phyloP scores from a whole-genome alignment of 371 early-diverging fungal species.

The Quaeritorhiza haematococci region DNA sequence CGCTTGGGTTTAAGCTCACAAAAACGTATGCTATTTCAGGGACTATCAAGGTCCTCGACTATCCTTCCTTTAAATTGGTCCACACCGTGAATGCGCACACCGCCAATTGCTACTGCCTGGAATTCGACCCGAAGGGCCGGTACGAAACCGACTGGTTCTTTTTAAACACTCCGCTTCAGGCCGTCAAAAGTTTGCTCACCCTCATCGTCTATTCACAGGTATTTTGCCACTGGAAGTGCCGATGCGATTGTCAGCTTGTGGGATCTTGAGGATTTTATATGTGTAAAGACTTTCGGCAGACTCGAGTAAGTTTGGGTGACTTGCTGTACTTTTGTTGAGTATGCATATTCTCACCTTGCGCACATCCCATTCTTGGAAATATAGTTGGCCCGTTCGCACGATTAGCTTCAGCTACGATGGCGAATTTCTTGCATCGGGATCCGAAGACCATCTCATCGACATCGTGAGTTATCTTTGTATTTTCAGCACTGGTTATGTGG shows the following conservation, averaged over 20 bases:
- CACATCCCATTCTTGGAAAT: background rate
- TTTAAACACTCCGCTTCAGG: background rate
- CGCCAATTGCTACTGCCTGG: slow-evolving; percentile 76
- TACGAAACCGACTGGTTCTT: slow-evolving; percentile 12
- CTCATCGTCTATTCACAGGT: slow-evolving; percentile 21
- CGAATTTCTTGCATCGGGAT: slow-evolving; percentile 74
- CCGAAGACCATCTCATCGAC: slow-evolving; percentile 73
- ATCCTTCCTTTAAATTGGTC: slow-evolving; percentile 48
- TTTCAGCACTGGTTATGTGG: no score
- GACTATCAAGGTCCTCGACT: slow-evolving; percentile 63
- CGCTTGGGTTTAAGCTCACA: background rate
- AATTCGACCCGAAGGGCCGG: slow-evolving; percentile 73
- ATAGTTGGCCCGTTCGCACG: slow-evolving; percentile 76
- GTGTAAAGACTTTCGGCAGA: slow-evolving; percentile 61
- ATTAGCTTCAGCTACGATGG: slow-evolving; percentile 83
- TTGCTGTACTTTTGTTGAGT: background rate
- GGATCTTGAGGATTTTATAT: slow-evolving; percentile 63
- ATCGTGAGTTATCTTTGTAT: slow-evolving; percentile 63
- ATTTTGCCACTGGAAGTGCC: slow-evolving; percentile 72
- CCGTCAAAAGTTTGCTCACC: background rate
- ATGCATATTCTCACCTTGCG: background rate
- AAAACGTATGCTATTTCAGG: slow-evolving; percentile 25
- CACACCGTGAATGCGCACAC: slow-evolving; percentile 69
- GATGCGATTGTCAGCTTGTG: slow-evolving; percentile 71
- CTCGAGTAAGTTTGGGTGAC: slow-evolving; percentile 51